Evolutionary conservation across 768 basidiomycete genomes (phyloP).

Genomic region (Rhodotorula paludigena): DNA sequence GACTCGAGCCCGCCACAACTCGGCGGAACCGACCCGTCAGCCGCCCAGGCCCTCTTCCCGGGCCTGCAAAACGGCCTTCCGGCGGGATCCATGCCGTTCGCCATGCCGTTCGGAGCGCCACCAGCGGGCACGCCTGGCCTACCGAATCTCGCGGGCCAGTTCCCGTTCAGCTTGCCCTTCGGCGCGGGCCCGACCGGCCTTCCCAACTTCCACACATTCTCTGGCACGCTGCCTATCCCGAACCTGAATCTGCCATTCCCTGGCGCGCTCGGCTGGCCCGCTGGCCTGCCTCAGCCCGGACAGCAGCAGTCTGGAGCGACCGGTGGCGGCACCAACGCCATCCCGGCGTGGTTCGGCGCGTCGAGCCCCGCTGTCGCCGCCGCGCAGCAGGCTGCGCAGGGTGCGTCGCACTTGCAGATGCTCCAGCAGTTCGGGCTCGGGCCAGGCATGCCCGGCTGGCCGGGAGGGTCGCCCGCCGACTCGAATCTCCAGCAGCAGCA

Average conservation of each 20-base stretch:
- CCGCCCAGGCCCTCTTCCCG: neutral
- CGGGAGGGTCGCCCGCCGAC: neutral
- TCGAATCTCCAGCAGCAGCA: neutral
- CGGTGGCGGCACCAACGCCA: slow-evolving; percentile 4
- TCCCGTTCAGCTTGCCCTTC: neutral
- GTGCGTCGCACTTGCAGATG: slow-evolving; percentile 1
- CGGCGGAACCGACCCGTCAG: neutral
- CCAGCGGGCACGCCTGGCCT: too few species aligned
- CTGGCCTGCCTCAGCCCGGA: neutral
- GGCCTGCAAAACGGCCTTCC: too few species aligned
- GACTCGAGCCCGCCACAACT: neutral
- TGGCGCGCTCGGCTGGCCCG: neutral
- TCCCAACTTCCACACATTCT: neutral
- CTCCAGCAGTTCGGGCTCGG: neutral
- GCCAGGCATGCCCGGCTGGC: neutral
- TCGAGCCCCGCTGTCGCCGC: slow-evolving; percentile 1
- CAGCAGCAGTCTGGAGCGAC: neutral
- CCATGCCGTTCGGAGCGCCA: neutral
- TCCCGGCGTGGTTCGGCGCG: slow-evolving; percentile 29
- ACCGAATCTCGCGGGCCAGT: too few species aligned
- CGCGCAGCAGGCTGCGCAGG: too few species aligned
- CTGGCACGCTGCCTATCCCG: neutral
- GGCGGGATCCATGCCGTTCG: neutral
- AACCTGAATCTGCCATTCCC: neutral
- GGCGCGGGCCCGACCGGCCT: neutral